Evolutionary conservation across 192 early-diverging fungal genomes (phyloP).

Genomic region (Phlyctochytrium bullatum): DNA sequence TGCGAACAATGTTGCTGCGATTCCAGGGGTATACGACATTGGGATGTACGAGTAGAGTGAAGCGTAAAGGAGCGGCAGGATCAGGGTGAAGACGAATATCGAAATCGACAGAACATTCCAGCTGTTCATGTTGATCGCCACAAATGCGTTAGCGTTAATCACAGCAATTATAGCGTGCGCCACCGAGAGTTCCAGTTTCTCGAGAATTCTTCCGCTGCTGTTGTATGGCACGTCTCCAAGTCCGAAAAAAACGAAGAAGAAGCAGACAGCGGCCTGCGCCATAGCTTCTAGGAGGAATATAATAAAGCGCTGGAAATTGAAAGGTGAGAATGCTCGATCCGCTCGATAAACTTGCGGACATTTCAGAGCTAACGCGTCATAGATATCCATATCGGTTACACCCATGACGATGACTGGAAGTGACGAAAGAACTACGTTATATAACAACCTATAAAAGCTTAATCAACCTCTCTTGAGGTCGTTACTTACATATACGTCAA

Average conservation of each 20-base stretch:
- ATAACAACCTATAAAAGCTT: conserved; percentile 64
- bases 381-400: conserved; percentile 83
- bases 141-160: conserved; percentile 74
- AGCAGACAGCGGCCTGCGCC: conserved; percentile 82
- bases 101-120: conserved; percentile 67
- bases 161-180: conserved; percentile 70
- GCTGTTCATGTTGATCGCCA: conserved; percentile 67
- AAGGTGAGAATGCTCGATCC: conserved; percentile 70
- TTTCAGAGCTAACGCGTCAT: conserved; percentile 58
- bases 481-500: conserved; percentile 68
- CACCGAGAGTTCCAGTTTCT: conserved; percentile 56
- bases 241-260: conserved; percentile 56
- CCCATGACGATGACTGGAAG: conserved; percentile 66
- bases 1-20: conserved; percentile 58
- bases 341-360: conserved; percentile 78
- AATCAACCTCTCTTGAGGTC: background rate
- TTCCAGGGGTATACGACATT: conserved; percentile 50
- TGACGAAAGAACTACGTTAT: conserved; percentile 85
- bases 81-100: conserved; percentile 37
- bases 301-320: conserved; percentile 73
- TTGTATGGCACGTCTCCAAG: conserved; percentile 42
- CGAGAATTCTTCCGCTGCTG: conserved; percentile 20
- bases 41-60: conserved; percentile 55
- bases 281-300: conserved; percentile 82
- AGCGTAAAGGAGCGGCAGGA: conserved; percentile 58